Evolutionary conservation across 805 yeast species (phyloP), one percentile per base, ranked within the genome.

Genomic region (Lipomyces orientalis): DNA sequence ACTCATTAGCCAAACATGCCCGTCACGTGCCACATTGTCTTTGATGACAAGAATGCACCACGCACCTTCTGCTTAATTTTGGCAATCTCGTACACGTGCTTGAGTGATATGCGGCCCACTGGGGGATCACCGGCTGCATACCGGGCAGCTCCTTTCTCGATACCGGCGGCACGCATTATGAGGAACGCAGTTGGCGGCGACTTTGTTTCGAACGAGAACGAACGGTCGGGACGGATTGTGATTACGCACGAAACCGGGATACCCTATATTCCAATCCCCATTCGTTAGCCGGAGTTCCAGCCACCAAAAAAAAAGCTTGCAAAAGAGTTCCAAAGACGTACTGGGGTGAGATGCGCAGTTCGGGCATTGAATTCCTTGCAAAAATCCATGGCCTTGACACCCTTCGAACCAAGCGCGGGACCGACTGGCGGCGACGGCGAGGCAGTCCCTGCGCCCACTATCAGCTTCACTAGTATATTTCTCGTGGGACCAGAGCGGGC

Each of bases 391-490:
- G 98, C 98, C 78, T 95, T 95, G 58, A 95, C 97, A 83, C 99
- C 99, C 79, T 94, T 94, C 67, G 98, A 94, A 73, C 99, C 99
- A 60, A 95, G 83, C 0, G 98, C 99, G 58, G 99, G 99, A 72
- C 99, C 99, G 35, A 95, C 98, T 6, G 99, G 99, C 35, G 99
- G 99, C 1, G 97, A 89, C 54, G 99, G 98, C 1, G 98, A 95
- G 0, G 99, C 99, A 78, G 93, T 91, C 3, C 98, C 98, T 4
- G 99, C 98, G 8, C 94, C 97, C 3, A 94, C 98, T 61, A 94
- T 88, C 68, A 94, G 86, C 79, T 94, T 95, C 63, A 94, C 92
- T 73, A 93, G 76, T 52, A 88, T 81, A 77, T 87, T 89, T 77
- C 87, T 90, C 43, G 71, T 6, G 22, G 25, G 49, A 16, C 49